A percentile compares a stretch with the other conserved stretches of the same genome.
Evolutionary conservation across 179 eudicot species (phyloP).

Genomic region (Nepenthes alata): DNA sequence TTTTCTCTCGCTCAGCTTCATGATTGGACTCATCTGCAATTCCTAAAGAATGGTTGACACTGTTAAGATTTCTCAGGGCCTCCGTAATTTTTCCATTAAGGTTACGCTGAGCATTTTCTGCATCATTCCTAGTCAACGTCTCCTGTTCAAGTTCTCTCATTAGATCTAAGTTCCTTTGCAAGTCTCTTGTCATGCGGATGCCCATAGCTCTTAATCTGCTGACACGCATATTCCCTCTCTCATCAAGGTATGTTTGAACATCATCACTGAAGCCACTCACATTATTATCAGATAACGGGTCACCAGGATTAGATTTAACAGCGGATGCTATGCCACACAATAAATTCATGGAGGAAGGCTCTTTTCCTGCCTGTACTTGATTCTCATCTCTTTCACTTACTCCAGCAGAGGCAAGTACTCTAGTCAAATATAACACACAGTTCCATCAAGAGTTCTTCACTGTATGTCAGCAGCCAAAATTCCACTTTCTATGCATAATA

Average conservation of each 20-base stretch:
- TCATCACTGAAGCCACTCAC: constrained; percentile 23
- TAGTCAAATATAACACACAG: constrained; percentile 14
- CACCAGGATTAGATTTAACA: constrained; percentile 19
- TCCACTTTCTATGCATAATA: background rate
- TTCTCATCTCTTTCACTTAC: constrained; percentile 21
- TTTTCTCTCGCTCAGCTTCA: constrained; percentile 10
- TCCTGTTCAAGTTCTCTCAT: constrained; percentile 69
- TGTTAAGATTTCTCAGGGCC: constrained; percentile 10
- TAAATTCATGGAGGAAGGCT: constrained; percentile 16
- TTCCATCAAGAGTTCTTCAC: background rate
- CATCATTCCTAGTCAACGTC: constrained; percentile 5
- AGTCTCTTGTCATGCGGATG: constrained; percentile 86
- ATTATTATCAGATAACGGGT: constrained; percentile 27
- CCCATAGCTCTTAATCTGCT: constrained; percentile 90
- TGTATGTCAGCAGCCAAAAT: background rate
- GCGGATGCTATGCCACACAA: constrained; percentile 19
- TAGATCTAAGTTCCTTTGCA: constrained; percentile 81
- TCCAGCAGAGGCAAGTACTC: constrained; percentile 59
- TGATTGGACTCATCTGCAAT: constrained; percentile 11
- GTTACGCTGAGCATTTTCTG: constrained; percentile 10
- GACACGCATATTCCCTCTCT: constrained; percentile 55
- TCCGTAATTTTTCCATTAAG: constrained; percentile 10
- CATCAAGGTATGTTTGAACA: constrained; percentile 69
- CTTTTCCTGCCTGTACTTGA: constrained; percentile 29
- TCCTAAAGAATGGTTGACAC: constrained; percentile 16